A percentile compares a stretch with the other conserved stretches of the same genome.
phyloP scores from a whole-genome alignment of 1,284 basidiomycete species.

The Trichosporon asahii region DNA sequence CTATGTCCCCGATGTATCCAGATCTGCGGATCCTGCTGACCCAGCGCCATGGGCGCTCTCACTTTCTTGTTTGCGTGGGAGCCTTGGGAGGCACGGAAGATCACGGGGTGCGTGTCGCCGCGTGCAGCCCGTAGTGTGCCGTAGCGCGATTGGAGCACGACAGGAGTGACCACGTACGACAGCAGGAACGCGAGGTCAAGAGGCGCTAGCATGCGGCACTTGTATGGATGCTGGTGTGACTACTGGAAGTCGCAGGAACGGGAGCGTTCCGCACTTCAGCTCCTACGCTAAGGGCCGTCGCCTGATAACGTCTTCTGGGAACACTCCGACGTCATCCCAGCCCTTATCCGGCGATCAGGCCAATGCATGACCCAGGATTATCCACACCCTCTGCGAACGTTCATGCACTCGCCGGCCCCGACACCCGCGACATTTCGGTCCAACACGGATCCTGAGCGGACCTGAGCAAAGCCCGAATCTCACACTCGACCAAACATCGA shows the following conservation, averaged over 20 bases:
- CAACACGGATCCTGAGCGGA: background rate
- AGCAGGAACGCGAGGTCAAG: background rate
- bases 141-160: background rate
- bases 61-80: too few relatives aligned
- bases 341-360: slow-evolving; percentile 2
- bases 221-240: background rate
- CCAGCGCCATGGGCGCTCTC: background rate
- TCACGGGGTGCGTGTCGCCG: background rate
- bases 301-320: slow-evolving; percentile 1
- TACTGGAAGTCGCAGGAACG: background rate
- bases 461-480: background rate
- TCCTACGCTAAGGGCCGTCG: background rate
- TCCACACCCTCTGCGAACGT: background rate
- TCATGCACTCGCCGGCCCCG: background rate
- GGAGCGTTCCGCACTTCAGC: background rate
- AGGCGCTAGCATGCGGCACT: background rate
- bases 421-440: background rate
- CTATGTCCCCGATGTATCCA: background rate
- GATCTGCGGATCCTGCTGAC: background rate
- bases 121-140: background rate
- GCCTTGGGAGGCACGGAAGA: background rate
- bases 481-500: background rate
- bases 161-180: background rate
- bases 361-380: background rate
- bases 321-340: background rate